Evolutionary conservation across 2,329 filamentous ascomycete species (phyloP).

Genomic region (Sporothrix humicola): DNA sequence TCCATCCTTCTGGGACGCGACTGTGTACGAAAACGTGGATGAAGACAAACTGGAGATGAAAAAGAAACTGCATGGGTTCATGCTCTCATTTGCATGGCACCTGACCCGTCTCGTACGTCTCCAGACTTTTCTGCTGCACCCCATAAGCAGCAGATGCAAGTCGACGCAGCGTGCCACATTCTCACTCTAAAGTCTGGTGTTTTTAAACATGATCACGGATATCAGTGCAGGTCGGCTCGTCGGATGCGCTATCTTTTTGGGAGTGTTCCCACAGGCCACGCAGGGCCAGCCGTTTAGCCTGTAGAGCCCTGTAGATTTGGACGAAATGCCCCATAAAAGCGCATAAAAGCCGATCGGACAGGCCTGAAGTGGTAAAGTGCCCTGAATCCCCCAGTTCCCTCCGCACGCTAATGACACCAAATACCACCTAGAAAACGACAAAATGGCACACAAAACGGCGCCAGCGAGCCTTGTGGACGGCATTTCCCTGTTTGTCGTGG

Average conservation of each 20-base stretch:
- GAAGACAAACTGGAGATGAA: not conserved
- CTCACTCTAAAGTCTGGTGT: not conserved
- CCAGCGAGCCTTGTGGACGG: not conserved
- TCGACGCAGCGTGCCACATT: no score
- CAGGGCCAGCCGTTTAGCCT: not conserved
- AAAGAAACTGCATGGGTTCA: not conserved
- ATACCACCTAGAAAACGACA: not conserved
- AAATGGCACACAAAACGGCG: not conserved
- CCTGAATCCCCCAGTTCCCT: not conserved
- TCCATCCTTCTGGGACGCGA: not conserved
- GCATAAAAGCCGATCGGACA: not conserved
- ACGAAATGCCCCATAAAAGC: no score
- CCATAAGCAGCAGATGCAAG: not conserved
- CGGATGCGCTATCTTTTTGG: not conserved
- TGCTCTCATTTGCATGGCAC: not conserved
- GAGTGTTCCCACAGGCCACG: not conserved
- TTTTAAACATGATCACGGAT: not conserved
- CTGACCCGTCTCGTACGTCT: not conserved
- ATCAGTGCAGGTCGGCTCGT: not conserved
- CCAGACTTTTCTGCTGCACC: not conserved
- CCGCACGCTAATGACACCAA: not conserved
- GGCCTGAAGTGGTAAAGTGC: not conserved
- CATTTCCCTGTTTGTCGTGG: not conserved
- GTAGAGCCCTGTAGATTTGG: no score
- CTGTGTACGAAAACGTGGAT: not conserved